phyloP scores from a whole-genome alignment of 495 filamentous ascomycete genomes.

The Talaromyces thailandensis region DNA sequence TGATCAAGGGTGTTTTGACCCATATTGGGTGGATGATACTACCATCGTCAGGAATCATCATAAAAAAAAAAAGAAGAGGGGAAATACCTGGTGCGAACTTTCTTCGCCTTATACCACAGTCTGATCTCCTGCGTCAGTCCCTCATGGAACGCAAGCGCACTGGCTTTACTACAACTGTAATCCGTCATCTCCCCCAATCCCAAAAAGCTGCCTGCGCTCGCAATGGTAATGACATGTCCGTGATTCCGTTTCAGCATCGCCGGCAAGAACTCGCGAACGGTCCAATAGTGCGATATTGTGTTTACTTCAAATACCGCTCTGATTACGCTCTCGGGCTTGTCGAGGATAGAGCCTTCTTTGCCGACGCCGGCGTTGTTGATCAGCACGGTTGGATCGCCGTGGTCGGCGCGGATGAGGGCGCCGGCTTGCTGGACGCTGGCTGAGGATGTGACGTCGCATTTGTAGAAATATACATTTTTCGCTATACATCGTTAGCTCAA shows the following conservation, averaged over 20 bases:
- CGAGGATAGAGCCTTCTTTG: slow-evolving; percentile 35
- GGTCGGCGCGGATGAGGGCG: slow-evolving; percentile 32
- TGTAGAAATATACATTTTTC: slow-evolving; percentile 34
- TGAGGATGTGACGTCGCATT: slow-evolving; percentile 45
- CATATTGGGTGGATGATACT: slow-evolving; percentile 37
- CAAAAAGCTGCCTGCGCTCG: slow-evolving; percentile 47
- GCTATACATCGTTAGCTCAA: slow-evolving; percentile 10
- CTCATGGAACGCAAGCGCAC: slow-evolving; percentile 47
- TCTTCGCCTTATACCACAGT: slow-evolving; percentile 31
- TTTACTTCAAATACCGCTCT: slow-evolving; percentile 49
- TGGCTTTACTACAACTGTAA: slow-evolving; percentile 50
- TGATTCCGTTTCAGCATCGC: slow-evolving; percentile 51
- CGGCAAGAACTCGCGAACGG: slow-evolving; percentile 51
- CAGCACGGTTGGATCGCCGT: slow-evolving; percentile 44
- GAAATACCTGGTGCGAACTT: slow-evolving; percentile 32
- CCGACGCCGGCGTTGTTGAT: slow-evolving; percentile 56
- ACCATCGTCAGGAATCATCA: background rate
- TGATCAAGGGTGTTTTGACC: slow-evolving; percentile 38
- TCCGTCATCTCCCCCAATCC: slow-evolving; percentile 39
- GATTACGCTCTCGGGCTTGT: slow-evolving; percentile 35
- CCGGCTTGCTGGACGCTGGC: slow-evolving; percentile 33
- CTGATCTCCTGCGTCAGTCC: slow-evolving; percentile 34
- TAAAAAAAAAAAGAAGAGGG: background rate
- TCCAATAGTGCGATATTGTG: slow-evolving; percentile 48
- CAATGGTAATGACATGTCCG: slow-evolving; percentile 49